Conservation (phyloP, 148 eudicot species). For the Vaccinium macrocarpon region DNA sequence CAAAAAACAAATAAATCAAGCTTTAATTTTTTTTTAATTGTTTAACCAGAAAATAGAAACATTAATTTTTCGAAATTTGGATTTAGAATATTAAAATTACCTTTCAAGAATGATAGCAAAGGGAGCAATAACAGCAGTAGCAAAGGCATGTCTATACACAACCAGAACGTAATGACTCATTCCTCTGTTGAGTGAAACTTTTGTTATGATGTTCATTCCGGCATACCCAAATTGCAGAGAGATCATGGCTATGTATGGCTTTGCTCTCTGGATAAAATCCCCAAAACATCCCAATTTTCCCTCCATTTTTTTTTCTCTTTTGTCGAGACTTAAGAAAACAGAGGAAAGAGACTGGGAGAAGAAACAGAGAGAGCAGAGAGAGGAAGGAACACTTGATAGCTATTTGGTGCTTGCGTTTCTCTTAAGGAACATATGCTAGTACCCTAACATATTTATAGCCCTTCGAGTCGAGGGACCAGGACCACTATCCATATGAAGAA, state of each 20-base stretch:
- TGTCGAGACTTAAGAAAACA: background rate
- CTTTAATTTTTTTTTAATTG: no score
- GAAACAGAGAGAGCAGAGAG: background rate
- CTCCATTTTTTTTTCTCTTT: conserved; percentile 36
- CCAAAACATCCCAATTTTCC: conserved; percentile 32
- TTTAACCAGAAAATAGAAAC: no score
- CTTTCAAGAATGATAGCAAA: conserved; percentile 78
- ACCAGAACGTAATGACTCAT: conserved; percentile 89
- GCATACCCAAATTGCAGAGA: conserved; percentile 74
- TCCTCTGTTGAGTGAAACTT: conserved; percentile 76
- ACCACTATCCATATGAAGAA: background rate
- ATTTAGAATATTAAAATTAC: conserved; percentile 16
- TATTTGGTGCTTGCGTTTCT: conserved; percentile 18
- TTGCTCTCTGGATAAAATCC: conserved; percentile 37
- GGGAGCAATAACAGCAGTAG: conserved; percentile 75
- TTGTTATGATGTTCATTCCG: conserved; percentile 80
- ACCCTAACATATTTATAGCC: conserved; percentile 18
- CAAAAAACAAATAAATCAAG: background rate
- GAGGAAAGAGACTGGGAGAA: background rate
- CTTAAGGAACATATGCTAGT: conserved; percentile 2
- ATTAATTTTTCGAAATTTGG: no score
- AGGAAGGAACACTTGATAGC: conserved; percentile 23
- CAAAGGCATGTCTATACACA: conserved; percentile 80
- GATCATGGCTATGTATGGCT: conserved; percentile 76
- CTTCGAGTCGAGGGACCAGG: background rate